Evolutionary conservation across 2,329 filamentous ascomycete genomes (phyloP), one percentile per base, ranked within the genome.

Genomic region (Immersiporthe knoxdaviesiana): DNA sequence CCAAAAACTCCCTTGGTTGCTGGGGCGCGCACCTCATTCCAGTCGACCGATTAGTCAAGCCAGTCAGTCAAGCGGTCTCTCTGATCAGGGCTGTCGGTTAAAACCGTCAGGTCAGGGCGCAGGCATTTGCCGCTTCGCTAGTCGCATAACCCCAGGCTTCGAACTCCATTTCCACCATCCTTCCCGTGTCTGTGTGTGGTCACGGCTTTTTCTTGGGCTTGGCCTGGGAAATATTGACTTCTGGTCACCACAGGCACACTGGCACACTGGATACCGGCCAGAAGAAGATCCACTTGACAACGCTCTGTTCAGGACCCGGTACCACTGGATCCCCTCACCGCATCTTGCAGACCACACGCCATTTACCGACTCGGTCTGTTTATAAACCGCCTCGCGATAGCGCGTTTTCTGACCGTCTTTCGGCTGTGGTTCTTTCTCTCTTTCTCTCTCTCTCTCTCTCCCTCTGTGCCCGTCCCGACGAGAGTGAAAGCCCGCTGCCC

Each of bases 321-420:
- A 60, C 64, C 64, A 71, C 69, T 65, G 64, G 67, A 71, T 68
- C 67, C 68, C 61, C 70, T 71, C 70, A 71, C 70, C 70, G 70
- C 69, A 71, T 71, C 64, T 71, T 69, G 70, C 68, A n/a, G n/a
- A 35, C 47, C 61, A 54, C 61, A 54, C 66, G 58, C 47, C 67
- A 64, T 66, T 37, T 37, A 32, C 62, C 52, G 41, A 44, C 63
- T 64, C 50, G 62, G 61, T 41, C 59, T 66, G 65, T 66, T 68
- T 71, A 71, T 71, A 69, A 71, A 62, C 67, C 60, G 52, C 62
- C 63, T 67, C 47, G 60, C 67, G 67, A 65, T 65, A 69, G 63
- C 64, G 63, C 39, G 50, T 63, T 69, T 61, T 67, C 63, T 64
- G 32, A 63, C 56, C 64, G 63, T 63, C 66, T 27, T 65, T 68